Conservation (phyloP, 768 basidiomycete genomes). For the Pulveroboletus sp. region DNA sequence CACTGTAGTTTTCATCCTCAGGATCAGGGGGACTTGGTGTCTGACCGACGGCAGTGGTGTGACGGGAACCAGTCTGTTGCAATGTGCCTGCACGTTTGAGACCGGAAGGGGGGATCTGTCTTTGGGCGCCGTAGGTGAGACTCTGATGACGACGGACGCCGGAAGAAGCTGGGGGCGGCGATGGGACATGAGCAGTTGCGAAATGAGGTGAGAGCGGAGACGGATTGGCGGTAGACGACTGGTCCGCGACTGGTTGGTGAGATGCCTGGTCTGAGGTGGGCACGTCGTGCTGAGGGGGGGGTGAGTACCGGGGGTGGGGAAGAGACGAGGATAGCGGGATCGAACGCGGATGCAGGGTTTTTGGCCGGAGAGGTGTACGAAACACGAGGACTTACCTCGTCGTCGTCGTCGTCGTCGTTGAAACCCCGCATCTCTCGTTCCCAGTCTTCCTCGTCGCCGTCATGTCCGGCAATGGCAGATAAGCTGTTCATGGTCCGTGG, state of each 20-base stretch:
- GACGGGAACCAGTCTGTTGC: conserved; percentile 40
- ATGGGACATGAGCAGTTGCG: conserved; percentile 47
- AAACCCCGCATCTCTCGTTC: conserved; percentile 58
- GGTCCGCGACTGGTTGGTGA: conserved; percentile 49
- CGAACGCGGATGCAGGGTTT: background rate
- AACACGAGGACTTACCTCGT: conserved; percentile 48
- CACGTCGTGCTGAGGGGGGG: conserved; percentile 21
- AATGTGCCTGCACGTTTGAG: conserved; percentile 77
- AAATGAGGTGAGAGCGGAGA: conserved; percentile 68
- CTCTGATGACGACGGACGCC: conserved; percentile 78
- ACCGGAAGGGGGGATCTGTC: conserved; percentile 45
- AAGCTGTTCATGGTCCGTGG: conserved; percentile 78
- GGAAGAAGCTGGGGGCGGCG: conserved; percentile 65
- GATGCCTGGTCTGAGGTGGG: conserved; percentile 26
- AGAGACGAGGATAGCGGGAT: background rate
- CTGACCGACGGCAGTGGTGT: conserved; percentile 26
- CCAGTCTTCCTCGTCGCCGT: conserved; percentile 88
- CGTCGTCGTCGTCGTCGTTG: conserved; percentile 49
- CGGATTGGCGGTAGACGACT: conserved; percentile 33
- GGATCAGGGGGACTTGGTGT: conserved; percentile 47
- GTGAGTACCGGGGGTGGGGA: conserved; percentile 8
- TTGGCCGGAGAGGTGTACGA: background rate
- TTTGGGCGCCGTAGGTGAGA: conserved; percentile 64
- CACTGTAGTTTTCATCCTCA: conserved; percentile 49
- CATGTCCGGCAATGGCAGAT: conserved; percentile 78